These are phyloP conservation scores for Verticillium tricorpus DNA, from an alignment of 2,329 filamentous ascomycete genomes.

Conservation along the genomic window DNA sequence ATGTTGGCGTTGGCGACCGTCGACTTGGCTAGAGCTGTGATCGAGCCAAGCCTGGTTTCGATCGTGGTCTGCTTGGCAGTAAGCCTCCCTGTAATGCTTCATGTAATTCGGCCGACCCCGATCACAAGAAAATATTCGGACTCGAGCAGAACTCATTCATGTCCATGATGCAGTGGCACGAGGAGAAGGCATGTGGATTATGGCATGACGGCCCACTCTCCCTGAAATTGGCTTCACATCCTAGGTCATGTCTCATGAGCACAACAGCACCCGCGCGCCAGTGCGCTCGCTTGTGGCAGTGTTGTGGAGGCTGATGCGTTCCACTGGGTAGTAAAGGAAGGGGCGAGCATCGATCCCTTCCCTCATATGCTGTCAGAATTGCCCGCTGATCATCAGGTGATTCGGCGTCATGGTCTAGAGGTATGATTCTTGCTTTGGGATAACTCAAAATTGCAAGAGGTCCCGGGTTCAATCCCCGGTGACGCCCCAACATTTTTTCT, in stretches of 20 bases:
- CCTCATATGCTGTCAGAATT: not conserved
- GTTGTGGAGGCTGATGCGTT: not conserved
- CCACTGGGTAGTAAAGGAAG: too few relatives aligned
- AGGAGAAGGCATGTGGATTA: not conserved
- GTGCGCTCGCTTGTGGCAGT: not conserved
- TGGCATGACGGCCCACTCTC: not conserved
- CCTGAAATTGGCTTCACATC: not conserved
- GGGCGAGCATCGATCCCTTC: too few relatives aligned
- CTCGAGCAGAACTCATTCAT: not conserved
- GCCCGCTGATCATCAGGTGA: not conserved
- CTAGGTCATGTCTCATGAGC: not conserved
- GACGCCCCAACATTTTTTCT: conserved; percentile 2
- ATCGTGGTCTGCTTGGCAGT: not conserved
- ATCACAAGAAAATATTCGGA: not conserved
- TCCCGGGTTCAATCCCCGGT: conserved; percentile 5
- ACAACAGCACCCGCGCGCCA: not conserved
- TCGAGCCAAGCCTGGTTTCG: not conserved
- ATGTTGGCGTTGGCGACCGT: not conserved
- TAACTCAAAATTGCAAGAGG: conserved; percentile 3
- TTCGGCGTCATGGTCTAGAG: conserved; percentile 3
- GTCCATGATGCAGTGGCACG: not conserved
- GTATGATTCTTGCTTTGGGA: conserved; percentile 6
- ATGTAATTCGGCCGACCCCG: not conserved
- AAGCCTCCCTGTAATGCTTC: not conserved
- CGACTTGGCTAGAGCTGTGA: not conserved